These are phyloP conservation scores for Aspergillus glaucus DNA, from an alignment of 2,329 filamentous ascomycete species.

Conservation along the genomic window DNA sequence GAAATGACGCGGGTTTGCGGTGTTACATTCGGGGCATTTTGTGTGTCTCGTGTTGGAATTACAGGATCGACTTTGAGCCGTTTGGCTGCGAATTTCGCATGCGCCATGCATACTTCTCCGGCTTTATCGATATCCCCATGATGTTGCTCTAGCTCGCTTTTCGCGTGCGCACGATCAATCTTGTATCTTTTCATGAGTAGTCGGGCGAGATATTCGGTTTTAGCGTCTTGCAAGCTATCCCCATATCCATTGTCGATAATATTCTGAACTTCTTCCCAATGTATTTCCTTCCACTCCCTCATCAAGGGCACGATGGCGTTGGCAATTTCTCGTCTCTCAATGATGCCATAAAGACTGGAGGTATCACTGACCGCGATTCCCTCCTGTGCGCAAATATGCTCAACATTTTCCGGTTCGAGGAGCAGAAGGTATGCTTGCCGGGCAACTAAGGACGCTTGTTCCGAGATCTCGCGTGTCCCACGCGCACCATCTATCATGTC, in stretches of 20 bases:
- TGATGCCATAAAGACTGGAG: neutral
- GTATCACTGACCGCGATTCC: neutral
- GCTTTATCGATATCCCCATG: constrained; percentile 1
- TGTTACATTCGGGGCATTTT: constrained; percentile 6
- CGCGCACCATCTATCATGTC: neutral
- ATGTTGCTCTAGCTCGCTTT: neutral
- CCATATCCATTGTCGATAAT: constrained; percentile 3
- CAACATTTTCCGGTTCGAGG: neutral
- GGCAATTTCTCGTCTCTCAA: neutral
- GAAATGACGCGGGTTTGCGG: constrained; percentile 5
- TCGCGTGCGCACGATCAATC: constrained; percentile 2
- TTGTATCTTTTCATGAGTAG: constrained; percentile 1
- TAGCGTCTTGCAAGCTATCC: neutral
- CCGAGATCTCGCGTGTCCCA: neutral
- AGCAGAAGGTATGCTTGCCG: neutral
- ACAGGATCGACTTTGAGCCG: neutral
- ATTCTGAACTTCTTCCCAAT: constrained; percentile 2
- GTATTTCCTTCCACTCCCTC: neutral
- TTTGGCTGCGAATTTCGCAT: neutral
- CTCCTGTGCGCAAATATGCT: neutral
- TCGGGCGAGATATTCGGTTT: neutral
- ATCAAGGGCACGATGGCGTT: neutral
- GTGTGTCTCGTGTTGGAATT: constrained; percentile 7
- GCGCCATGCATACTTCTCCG: neutral
- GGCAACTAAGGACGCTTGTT: neutral